Evolutionary conservation across 2,329 filamentous ascomycete species (phyloP).

Genomic region (Pestalotiopsis sp.): DNA sequence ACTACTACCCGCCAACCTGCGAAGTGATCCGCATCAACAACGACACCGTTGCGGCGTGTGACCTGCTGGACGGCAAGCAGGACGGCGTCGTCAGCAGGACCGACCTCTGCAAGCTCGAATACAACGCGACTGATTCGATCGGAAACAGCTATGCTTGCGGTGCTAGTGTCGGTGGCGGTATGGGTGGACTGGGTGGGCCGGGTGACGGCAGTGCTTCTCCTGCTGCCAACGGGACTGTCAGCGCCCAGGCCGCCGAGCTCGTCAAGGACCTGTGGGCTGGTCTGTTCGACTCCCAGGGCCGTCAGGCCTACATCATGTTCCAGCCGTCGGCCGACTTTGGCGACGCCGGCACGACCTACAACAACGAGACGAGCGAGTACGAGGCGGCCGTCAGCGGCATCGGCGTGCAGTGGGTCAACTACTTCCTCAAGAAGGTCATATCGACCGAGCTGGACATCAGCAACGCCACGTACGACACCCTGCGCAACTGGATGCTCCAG

Average conservation of each 20-base stretch:
- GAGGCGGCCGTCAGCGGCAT: slow-evolving; percentile 2
- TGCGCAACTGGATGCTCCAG: slow-evolving; percentile 4
- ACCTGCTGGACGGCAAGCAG: background rate
- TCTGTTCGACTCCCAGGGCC: slow-evolving; percentile 7
- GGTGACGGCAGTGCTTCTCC: background rate
- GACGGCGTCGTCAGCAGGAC: slow-evolving; percentile 6
- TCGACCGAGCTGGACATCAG: background rate
- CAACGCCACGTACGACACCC: background rate
- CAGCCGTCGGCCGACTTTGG: slow-evolving; percentile 3
- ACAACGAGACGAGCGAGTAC: slow-evolving; percentile 1
- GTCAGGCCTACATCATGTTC: slow-evolving; percentile 6
- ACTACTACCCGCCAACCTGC: slow-evolving; percentile 7
- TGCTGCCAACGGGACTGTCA: background rate
- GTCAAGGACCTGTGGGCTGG: slow-evolving; percentile 5
- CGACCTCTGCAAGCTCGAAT: slow-evolving; percentile 6
- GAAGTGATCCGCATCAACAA: slow-evolving; percentile 1
- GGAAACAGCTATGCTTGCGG: background rate
- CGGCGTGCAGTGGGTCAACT: slow-evolving; percentile 5
- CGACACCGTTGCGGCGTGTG: slow-evolving; percentile 3
- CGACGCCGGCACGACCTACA: slow-evolving; percentile 7
- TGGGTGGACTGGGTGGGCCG: background rate
- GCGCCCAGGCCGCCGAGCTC: background rate
- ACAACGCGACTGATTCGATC: slow-evolving; percentile 1
- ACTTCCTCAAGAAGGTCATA: slow-evolving; percentile 2
- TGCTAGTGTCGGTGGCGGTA: background rate